These are phyloP conservation scores for Hyaloscypha hepaticicola DNA, from an alignment of 495 filamentous ascomycete genomes.

Conservation along the genomic window DNA sequence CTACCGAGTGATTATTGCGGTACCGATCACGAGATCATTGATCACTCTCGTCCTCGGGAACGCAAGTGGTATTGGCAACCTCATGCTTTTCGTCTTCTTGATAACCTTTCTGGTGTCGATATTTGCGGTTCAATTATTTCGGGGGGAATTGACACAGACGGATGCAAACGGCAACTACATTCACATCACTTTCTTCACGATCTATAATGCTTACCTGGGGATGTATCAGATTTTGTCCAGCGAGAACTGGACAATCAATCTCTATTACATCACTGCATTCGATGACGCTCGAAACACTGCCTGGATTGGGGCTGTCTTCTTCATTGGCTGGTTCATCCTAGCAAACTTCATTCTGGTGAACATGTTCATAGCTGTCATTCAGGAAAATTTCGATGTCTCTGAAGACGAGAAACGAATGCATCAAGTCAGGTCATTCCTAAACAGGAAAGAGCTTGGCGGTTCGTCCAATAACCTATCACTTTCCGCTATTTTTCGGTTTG, in stretches of 20 bases:
- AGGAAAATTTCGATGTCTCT: constrained; percentile 99
- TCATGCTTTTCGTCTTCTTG: constrained; percentile 94
- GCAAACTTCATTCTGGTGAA: constrained; percentile 96
- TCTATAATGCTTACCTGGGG: constrained; percentile 92
- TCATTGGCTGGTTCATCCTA: constrained; percentile 94
- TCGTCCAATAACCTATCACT: constrained; percentile 72
- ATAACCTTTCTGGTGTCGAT: constrained; percentile 93
- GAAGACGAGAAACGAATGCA: constrained; percentile 97
- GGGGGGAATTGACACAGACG: constrained; percentile 68
- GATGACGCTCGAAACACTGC: constrained; percentile 61
- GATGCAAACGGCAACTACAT: constrained; percentile 57
- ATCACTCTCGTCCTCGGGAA: constrained; percentile 89
- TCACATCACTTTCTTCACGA: constrained; percentile 76
- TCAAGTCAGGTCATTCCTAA: constrained; percentile 90
- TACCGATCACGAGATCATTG: constrained; percentile 80
- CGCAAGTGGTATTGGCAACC: constrained; percentile 84
- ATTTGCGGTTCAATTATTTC: constrained; percentile 90
- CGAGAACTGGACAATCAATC: constrained; percentile 88
- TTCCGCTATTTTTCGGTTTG: constrained; percentile 82
- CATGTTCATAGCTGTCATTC: constrained; percentile 99
- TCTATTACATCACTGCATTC: constrained; percentile 78
- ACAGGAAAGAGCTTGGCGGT: constrained; percentile 80
- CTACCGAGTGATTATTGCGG: constrained; percentile 87
- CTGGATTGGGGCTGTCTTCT: constrained; percentile 94
- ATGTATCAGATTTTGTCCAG: constrained; percentile 99